A percentile compares a stretch with the other conserved stretches of the same genome.
Conservation (phyloP, 345 rosid species). For the Lepidium africanum region DNA sequence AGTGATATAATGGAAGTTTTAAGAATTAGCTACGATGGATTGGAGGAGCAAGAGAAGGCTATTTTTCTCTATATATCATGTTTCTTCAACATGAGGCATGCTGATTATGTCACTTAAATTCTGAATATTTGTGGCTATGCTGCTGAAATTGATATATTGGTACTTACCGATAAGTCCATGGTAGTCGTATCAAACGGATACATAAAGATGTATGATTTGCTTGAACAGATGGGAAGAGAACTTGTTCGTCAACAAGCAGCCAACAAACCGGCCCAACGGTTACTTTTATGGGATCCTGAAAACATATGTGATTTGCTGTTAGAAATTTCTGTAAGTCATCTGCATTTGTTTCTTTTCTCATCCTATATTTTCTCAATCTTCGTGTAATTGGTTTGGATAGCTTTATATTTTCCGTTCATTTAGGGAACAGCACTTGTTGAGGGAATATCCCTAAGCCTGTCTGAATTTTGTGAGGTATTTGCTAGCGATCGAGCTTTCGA, state of each 20-base stretch:
- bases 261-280: conserved; percentile 6
- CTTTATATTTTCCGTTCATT: not conserved
- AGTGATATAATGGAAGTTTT: conserved; percentile 23
- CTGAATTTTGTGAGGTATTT: not conserved
- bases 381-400: conserved; percentile 3
- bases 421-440: conserved; percentile 28
- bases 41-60: conserved; percentile 23
- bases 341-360: not conserved
- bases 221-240: conserved; percentile 28
- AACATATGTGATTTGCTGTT: conserved; percentile 25
- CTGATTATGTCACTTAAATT: conserved; percentile 18
- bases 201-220: conserved; percentile 24
- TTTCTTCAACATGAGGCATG: conserved; percentile 10
- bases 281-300: conserved; percentile 20
- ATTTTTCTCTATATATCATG: conserved; percentile 36
- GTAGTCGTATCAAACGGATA: not conserved
- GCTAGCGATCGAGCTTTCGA: conserved; percentile 11
- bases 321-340: conserved; percentile 6
- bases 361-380: not conserved
- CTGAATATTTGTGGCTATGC: conserved; percentile 24
- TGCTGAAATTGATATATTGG: conserved; percentile 19
- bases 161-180: conserved; percentile 30
- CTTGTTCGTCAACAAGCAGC: conserved; percentile 23
- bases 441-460: conserved; percentile 16
- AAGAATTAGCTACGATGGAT: conserved; percentile 34